Base-by-base conservation (phyloP, 1,284 basidiomycete species). In the Ceratobasidium sp. region DNA sequence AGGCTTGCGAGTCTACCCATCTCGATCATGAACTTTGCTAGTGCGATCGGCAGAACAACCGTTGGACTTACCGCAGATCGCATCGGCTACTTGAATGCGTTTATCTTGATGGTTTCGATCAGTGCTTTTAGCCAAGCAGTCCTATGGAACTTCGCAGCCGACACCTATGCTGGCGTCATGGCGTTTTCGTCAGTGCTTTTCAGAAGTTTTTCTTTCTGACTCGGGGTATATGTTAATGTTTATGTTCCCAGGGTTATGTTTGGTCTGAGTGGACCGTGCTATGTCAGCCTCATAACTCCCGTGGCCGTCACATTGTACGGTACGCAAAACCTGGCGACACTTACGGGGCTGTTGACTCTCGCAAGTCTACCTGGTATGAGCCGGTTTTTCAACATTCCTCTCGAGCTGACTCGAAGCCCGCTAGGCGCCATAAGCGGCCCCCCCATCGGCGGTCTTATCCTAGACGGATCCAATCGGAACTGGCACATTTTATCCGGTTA, bases 341-440 rank as follows among this genome's bases (percentile, higher is more conserved):
- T 82, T 13, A 81, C 82, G 4, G 82, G 82, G 20, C 58, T 83
- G 12, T 73, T 81, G n/a, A 80, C 80, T 55, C 55, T 82, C 26
- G 79, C 81, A 13, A 80, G 49, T 18, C 42, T 76, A 6, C 72
- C 72, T 66, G 69, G 69, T 71, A 49, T 20, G 18, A 60, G n/a
- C 15, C 28, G 6, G n/a, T 60, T 26, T 28, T 28, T 18, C 18
- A 39, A 23, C 4, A 60, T 26, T 18, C 6, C 7, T 20, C 58
- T 28, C 58, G 23, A 60, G 58, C 58, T 60, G 58, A 60, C 26
- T 60, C 7, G 18, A 20, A 3, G 46, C 12, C 18, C n/a, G 20
- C n/a, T 28, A 81, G 81, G 81, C 10, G 53, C 77, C n/a, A 23
- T 81, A 15, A 79, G 72, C 20, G 82, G 82, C 9, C 77, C 79